Conservation (phyloP, 164 flowering plant species). For the Stephania yunnanensis region DNA sequence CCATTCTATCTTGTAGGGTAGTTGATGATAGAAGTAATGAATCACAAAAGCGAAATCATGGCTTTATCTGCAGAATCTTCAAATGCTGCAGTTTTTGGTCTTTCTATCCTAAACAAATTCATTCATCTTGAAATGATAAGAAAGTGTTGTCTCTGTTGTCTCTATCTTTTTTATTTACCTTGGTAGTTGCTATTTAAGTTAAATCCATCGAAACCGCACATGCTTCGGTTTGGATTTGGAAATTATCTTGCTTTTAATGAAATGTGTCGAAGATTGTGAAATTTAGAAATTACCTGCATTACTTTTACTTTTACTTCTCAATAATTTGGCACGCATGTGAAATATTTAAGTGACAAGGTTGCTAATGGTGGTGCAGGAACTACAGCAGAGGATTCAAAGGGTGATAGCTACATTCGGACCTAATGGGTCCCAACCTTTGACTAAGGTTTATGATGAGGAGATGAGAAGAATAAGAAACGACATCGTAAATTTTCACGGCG, state of each 20-base stretch:
- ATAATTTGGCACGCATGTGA: no score
- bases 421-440: conserved; percentile 39
- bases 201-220: background rate
- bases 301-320: no score
- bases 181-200: background rate
- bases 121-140: background rate
- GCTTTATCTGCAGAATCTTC: background rate
- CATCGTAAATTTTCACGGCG: conserved; percentile 80
- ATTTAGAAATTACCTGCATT: no score
- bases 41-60: background rate
- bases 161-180: background rate
- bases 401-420: conserved; percentile 40
- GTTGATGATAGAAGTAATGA: background rate
- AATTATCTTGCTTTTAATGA: background rate
- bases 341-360: background rate
- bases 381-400: conserved; percentile 53
- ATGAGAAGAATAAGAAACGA: conserved; percentile 58
- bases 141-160: background rate
- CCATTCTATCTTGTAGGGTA: background rate
- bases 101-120: background rate
- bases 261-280: no score
- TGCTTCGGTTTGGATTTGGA: background rate
- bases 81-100: background rate
- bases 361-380: conserved; percentile 38
- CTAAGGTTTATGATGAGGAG: conserved; percentile 36